phyloP scores from a whole-genome alignment of 129 eudicot species.

The Artemisia argyi region DNA sequence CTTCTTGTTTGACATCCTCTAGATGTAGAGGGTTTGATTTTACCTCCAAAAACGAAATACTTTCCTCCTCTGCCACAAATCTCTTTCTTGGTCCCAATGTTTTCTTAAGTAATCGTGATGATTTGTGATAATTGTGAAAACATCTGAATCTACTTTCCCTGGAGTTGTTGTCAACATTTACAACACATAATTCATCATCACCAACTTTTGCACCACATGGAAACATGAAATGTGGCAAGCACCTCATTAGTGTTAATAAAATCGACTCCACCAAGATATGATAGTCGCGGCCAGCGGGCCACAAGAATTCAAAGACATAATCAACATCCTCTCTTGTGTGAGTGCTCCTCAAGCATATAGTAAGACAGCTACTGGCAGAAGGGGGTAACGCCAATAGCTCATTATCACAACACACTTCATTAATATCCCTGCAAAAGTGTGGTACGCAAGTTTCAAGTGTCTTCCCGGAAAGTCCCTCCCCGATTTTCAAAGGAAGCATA shows the following conservation, averaged over 20 bases:
- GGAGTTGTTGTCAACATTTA: background rate
- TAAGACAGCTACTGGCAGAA: background rate
- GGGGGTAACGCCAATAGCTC: background rate
- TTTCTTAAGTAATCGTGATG: background rate
- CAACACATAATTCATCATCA: background rate
- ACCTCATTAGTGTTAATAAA: background rate
- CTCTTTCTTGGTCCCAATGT: too few species aligned
- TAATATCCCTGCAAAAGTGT: background rate
- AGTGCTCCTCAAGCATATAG: constrained; percentile 16
- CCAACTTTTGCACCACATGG: constrained; percentile 3
- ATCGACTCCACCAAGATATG: background rate
- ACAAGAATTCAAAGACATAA: constrained; percentile 15
- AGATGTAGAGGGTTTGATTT: too few species aligned
- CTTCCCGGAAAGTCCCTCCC: background rate
- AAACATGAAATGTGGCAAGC: background rate
- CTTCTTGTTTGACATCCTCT: too few species aligned
- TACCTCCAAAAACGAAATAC: too few species aligned
- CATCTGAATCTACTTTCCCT: too few species aligned
- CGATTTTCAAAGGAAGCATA: background rate
- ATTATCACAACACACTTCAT: background rate
- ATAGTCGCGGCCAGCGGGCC: background rate
- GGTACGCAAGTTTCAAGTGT: background rate
- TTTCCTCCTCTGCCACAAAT: too few species aligned
- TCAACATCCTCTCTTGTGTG: background rate
- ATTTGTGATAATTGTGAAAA: background rate